A percentile compares a stretch with the other conserved stretches of the same genome.
Conservation (phyloP, 768 basidiomycete genomes). For the Agaricus bisporus region DNA sequence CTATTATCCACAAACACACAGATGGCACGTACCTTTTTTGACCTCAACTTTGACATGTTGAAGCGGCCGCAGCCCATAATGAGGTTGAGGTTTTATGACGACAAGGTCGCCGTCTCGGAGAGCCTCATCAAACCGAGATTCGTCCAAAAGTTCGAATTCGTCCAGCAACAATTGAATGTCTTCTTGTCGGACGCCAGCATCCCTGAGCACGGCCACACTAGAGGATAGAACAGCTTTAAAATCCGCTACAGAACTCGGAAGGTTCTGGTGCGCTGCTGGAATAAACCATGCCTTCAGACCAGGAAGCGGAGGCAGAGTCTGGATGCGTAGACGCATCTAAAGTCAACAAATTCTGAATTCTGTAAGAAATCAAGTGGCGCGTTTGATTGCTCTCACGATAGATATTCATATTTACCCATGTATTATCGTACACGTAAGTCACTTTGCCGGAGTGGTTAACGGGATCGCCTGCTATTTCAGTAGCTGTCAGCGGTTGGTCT, state of each 20-base stretch:
- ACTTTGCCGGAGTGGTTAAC: constrained; percentile 97
- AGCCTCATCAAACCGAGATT: constrained; percentile 26
- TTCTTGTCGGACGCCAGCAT: constrained; percentile 14
- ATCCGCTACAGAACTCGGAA: constrained; percentile 17
- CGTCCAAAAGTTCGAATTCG: constrained; percentile 42
- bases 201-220: constrained; percentile 25
- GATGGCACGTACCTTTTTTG: not conserved
- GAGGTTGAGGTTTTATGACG: constrained; percentile 21
- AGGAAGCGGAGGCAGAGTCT: constrained; percentile 40
- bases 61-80: not conserved
- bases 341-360: not conserved
- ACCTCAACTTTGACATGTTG: not conserved
- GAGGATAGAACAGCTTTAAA: constrained; percentile 33
- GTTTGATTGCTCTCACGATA: not conserved
- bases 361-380: not conserved
- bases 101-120: constrained; percentile 47
- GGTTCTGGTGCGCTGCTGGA: constrained; percentile 19
- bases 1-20: not conserved
- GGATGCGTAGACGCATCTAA: constrained; percentile 47
- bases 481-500: constrained; percentile 20
- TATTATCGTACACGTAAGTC: constrained; percentile 29
- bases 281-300: constrained; percentile 48
- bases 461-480: constrained; percentile 64
- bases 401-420: not conserved
- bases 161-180: constrained; percentile 33